Percentiles rank a stretch among this genome's conserved stretches.
These are phyloP conservation scores for Verticillium longisporum DNA, from an alignment of 2,329 filamentous ascomycete species.

Conservation along the genomic window DNA sequence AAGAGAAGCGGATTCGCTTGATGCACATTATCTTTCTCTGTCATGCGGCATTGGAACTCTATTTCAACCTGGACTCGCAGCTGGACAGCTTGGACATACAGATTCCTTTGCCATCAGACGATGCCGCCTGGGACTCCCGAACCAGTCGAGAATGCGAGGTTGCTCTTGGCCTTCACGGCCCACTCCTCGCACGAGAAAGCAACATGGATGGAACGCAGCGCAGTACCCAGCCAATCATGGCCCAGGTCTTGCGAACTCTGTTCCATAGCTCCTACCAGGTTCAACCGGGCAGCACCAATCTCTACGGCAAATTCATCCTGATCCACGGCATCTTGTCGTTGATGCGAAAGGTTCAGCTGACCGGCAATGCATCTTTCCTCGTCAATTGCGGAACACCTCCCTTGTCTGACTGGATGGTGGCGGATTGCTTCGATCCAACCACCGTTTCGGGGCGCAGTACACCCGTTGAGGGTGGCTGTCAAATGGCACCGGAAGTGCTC, in stretches of 20 bases:
- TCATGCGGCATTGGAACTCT: slow-evolving; percentile 60
- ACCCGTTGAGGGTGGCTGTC: slow-evolving; percentile 30
- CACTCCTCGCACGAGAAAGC: slow-evolving; percentile 41
- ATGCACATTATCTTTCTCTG: slow-evolving; percentile 60
- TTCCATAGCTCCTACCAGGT: slow-evolving; percentile 53
- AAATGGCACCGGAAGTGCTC: slow-evolving; percentile 36
- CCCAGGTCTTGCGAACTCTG: slow-evolving; percentile 53
- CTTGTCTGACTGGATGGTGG: slow-evolving; percentile 50
- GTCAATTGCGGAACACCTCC: slow-evolving; percentile 47
- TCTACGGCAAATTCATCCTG: slow-evolving; percentile 68
- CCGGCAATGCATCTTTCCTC: slow-evolving; percentile 27
- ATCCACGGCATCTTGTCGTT: slow-evolving; percentile 62
- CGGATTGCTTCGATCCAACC: slow-evolving; percentile 29
- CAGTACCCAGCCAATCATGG: slow-evolving; percentile 58
- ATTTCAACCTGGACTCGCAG: slow-evolving; percentile 60
- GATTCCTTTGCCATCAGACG: slow-evolving; percentile 64
- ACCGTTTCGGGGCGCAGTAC: slow-evolving; percentile 38
- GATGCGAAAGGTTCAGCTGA: slow-evolving; percentile 39
- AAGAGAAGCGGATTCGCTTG: slow-evolving; percentile 60
- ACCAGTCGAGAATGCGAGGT: slow-evolving; percentile 53
- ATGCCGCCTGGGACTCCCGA: slow-evolving; percentile 66
- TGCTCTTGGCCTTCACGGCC: slow-evolving; percentile 57
- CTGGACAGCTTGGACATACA: slow-evolving; percentile 59
- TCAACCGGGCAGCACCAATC: slow-evolving; percentile 59
- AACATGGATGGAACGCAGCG: slow-evolving; percentile 59